Conservation (phyloP, 2,329 filamentous ascomycete species). For the Scopulariopsis brevicaulis region DNA sequence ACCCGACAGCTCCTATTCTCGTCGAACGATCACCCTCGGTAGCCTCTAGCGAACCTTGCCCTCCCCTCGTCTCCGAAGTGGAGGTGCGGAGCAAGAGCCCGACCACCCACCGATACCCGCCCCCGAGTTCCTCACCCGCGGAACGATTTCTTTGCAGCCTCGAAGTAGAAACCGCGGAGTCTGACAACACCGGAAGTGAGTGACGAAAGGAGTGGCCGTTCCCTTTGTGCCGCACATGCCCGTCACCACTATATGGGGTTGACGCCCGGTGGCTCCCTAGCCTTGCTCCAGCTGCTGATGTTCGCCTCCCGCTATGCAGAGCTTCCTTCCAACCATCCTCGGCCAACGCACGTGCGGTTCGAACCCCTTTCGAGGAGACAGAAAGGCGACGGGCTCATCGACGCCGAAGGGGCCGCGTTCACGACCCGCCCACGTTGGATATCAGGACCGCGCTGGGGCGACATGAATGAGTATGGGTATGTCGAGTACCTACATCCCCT, state of each 20-base stretch:
- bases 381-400: not conserved
- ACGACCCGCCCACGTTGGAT: not conserved
- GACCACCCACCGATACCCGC: not conserved
- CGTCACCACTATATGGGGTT: not conserved
- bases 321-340: not conserved
- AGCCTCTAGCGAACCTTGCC: not conserved
- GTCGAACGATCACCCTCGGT: not conserved
- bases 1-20: not conserved
- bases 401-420: not conserved
- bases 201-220: not conserved
- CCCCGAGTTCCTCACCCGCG: not conserved
- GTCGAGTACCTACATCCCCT: not conserved
- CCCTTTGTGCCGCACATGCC: not conserved
- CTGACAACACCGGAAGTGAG: not conserved
- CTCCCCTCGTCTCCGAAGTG: not conserved
- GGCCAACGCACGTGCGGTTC: not conserved
- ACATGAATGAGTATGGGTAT: slow-evolving; percentile 5
- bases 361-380: not conserved
- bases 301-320: not conserved
- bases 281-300: not conserved
- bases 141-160: not conserved
- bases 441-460: not conserved
- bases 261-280: not conserved
- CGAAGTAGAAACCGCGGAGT: not conserved
- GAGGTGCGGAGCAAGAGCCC: not conserved